Evolutionary conservation across 805 yeast genomes (phyloP).

Genomic region (Zygoascus biomembranicola): DNA sequence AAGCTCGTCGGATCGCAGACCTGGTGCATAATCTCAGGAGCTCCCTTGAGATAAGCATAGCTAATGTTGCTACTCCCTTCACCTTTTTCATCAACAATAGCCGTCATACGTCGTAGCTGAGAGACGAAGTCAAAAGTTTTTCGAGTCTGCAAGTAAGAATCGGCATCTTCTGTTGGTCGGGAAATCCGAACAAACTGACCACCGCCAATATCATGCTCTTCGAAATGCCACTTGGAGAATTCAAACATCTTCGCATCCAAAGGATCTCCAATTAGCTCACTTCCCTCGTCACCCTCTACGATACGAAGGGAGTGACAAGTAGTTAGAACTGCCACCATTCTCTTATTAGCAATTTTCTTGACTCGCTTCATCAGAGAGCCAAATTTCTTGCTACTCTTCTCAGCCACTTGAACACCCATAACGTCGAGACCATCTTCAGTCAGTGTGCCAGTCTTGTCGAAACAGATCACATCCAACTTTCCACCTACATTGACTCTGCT

Average conservation of each 20-base stretch:
- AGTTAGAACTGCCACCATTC: constrained; percentile 44
- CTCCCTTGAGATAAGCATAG: constrained; percentile 76
- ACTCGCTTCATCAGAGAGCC: constrained; percentile 8
- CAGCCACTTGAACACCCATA: constrained; percentile 45
- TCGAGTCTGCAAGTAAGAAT: background rate
- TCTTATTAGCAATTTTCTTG: background rate
- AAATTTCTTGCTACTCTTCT: constrained; percentile 13
- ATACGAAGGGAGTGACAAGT: constrained; percentile 82
- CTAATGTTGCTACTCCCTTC: background rate
- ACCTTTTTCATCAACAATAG: constrained; percentile 47
- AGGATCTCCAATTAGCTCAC: constrained; percentile 86
- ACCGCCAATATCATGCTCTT: constrained; percentile 45
- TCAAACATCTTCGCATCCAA: constrained; percentile 89
- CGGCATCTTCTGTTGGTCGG: constrained; percentile 10
- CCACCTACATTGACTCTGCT: constrained; percentile 95
- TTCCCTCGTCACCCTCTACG: constrained; percentile 42
- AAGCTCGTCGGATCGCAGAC: constrained; percentile 65
- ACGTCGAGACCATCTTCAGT: constrained; percentile 96
- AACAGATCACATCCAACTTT: constrained; percentile 79
- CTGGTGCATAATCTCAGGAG: constrained; percentile 85
- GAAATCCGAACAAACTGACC: constrained; percentile 10
- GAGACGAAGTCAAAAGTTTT: constrained; percentile 76
- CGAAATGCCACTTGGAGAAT: constrained; percentile 69
- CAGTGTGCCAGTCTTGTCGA: constrained; percentile 95
- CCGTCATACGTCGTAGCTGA: constrained; percentile 83